Base-by-base conservation (phyloP, 1,284 basidiomycete species). In the Sporisorium reilianum region DNA sequence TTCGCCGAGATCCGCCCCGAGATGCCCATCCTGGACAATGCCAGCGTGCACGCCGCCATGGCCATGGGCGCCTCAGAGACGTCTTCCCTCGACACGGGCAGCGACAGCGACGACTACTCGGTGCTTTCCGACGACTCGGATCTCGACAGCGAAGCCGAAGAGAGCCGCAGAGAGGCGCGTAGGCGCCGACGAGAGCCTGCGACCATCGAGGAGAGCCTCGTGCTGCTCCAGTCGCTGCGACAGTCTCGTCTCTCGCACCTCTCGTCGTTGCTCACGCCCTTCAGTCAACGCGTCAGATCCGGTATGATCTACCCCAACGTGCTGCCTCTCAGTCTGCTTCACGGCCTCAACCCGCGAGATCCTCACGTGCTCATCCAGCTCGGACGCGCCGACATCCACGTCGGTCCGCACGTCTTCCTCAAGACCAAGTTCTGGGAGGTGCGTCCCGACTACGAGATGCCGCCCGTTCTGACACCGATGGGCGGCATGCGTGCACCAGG, bases 201-300 rank as follows among this genome's bases (percentile, higher is more conserved):
- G 4, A 76, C 65, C 50, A 72, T 76, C 59, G 65, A 72, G 20
- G 69, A 76, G 44, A 80, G 78, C 25, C 44, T 79, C 28, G 72
- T 80, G 12, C 60, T 82, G 22, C 68, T 77, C 9, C 83, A 84
- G 57, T 80, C 81, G 10, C 62, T 84, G 26, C 78, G 83, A 11
- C 83, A 84, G 49, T 81, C 80, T 6, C 75, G 83, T 12, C 79
- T 84, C 53, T 75, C 79, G 50, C 80, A 84, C 53, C 79, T 84
- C 48, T 78, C 82, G 2, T 73, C 77, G 32, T 63, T 84, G 3
- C 70, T 84, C 5, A 77, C 81, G 12, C 80, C 77, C 0, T 82
- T 78, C 70, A 79, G 79, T 53, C 77, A 80, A 49, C 64, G 75
- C 12, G 72, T 73, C 26, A 57, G 69, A 34, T 64, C 77, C 0